Base-by-base conservation (phyloP, 495 filamentous ascomycete species). In the Immersiella caudata region DNA sequence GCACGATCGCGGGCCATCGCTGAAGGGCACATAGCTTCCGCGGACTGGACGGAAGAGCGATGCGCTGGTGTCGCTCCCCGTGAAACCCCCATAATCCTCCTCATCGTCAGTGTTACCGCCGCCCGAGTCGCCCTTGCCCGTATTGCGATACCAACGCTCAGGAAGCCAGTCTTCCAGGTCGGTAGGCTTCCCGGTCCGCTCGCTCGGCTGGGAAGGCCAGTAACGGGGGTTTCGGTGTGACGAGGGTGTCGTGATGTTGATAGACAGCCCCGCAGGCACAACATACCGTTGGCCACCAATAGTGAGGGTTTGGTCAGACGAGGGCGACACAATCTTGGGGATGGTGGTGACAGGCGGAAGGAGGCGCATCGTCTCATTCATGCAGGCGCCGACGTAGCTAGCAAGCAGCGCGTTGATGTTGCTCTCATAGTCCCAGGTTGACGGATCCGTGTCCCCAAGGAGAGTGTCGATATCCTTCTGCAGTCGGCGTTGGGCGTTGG, bases 21-120 rank as follows among this genome's bases (percentile, higher is more conserved):
- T 88, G 76, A 93, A 94, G 0, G 92, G 89, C 16, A 93, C 78
- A 70, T 83, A 93, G 1, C 87, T 81, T 1, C 90, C 90, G n/a
- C 84, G 80, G 0, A 81, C 79, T 0, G 89, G 89, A 24, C 83
- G 80, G 78, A 85, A 90, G 61, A 87, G 81, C 24, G 78, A 76
- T 40, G 79, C 77, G 27, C 82, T 81, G 16, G 83, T 86, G 70
- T 89, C 86, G 2, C 76, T 77, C 8, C 83, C 85, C 56, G 81
- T 71, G 16, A 81, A 85, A 0, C 85, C 86, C 60, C 85, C 86
- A 35, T 86, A 83, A 60, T 88, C 85, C 25, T 70, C 68, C 7
- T 77, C 78, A 11, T 77, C 69, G 6, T 60, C 60, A 0, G 60
- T 50, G 0, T 64, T 69, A 6, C 67, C 68, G n/a, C 22, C 26